A percentile compares a stretch with the other conserved stretches of the same genome.
phyloP scores from a whole-genome alignment of 257 asterid species.

The Rehmannia glutinosa region DNA sequence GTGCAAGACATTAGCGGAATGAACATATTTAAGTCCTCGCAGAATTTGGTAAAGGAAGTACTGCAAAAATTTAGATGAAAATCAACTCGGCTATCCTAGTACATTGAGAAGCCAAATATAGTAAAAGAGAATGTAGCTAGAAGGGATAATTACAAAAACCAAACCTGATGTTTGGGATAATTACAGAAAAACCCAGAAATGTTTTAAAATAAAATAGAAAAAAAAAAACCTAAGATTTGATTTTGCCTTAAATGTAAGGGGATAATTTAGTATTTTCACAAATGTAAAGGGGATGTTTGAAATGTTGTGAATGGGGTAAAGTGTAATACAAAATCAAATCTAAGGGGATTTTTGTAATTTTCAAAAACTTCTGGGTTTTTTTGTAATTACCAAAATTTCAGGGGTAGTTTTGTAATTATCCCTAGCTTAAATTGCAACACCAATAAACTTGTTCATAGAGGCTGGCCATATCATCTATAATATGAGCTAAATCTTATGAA shows the following conservation, averaged over 20 bases:
- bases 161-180: too few species aligned
- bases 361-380: too few species aligned
- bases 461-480: neutral
- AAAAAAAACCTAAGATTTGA: too few species aligned
- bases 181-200: too few species aligned
- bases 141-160: too few species aligned
- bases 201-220: neutral
- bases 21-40: slow-evolving; percentile 91
- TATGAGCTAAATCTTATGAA: neutral
- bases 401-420: too few species aligned
- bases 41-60: slow-evolving; percentile 90
- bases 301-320: too few species aligned
- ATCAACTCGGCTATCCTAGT: neutral
- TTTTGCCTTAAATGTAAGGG: neutral
- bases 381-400: too few species aligned
- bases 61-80: slow-evolving; percentile 44
- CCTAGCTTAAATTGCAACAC: neutral
- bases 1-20: slow-evolving; percentile 90
- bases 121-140: neutral
- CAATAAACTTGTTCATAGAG: neutral
- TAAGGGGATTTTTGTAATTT: too few species aligned
- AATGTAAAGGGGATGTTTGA: too few species aligned
- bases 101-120: neutral
- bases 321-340: too few species aligned
- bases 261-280: too few species aligned